phyloP scores from a whole-genome alignment of 148 eudicot genomes.

The Nepenthes mirabilis region DNA sequence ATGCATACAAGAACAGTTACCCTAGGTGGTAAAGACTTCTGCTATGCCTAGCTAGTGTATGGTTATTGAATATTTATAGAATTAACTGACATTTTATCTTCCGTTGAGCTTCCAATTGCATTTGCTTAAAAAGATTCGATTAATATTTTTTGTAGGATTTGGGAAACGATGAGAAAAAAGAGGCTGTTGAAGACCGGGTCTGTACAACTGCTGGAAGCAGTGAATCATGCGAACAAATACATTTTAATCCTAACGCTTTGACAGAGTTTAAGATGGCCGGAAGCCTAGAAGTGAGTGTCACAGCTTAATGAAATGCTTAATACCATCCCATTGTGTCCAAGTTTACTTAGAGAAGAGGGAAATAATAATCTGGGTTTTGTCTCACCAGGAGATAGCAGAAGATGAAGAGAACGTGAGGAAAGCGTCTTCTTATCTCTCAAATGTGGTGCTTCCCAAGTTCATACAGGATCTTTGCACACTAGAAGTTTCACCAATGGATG shows the following conservation, averaged over 20 bases:
- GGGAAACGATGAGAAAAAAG: constrained; percentile 19
- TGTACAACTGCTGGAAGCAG: constrained; percentile 17
- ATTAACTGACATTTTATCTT: neutral
- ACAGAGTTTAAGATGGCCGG: constrained; percentile 90
- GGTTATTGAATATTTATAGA: too few relatives aligned
- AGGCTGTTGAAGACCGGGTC: constrained; percentile 19
- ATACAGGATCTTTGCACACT: constrained; percentile 83
- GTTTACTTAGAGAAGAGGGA: neutral
- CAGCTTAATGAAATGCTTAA: neutral
- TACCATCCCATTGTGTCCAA: constrained; percentile 1
- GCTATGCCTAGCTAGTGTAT: too few relatives aligned
- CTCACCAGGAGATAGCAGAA: constrained; percentile 67
- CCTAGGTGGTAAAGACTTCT: neutral
- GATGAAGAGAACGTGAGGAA: constrained; percentile 87
- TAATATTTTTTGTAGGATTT: constrained; percentile 19
- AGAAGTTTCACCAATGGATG: constrained; percentile 99
- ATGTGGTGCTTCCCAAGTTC: constrained; percentile 65
- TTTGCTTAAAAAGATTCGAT: neutral
- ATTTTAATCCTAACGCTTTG: constrained; percentile 86
- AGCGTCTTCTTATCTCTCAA: constrained; percentile 57
- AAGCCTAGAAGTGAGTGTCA: constrained; percentile 45
- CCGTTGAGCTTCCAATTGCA: neutral
- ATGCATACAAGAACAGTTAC: too few relatives aligned
- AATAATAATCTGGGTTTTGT: constrained; percentile 4
- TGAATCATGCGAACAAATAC: constrained; percentile 30